Percentiles rank a stretch among this genome's conserved stretches.
phyloP scores from a whole-genome alignment of 2,329 filamentous ascomycete species.

The Pyrenophora seminiperda region DNA sequence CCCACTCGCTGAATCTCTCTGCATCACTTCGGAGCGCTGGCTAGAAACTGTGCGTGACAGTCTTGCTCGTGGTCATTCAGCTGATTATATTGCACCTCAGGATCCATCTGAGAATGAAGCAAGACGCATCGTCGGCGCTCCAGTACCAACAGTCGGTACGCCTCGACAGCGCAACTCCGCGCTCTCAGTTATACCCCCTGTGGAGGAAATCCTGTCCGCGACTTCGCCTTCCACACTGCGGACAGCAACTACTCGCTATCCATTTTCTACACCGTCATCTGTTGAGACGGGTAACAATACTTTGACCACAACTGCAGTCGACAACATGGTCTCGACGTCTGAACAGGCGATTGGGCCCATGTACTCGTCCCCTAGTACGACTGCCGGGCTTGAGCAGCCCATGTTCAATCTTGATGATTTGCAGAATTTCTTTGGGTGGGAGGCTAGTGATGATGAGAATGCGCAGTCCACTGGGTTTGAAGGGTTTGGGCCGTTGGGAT shows the following conservation, averaged over 20 bases:
- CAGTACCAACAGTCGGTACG: constrained; percentile 19
- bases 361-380: constrained; percentile 16
- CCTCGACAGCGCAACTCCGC: constrained; percentile 11
- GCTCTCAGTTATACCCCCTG: constrained; percentile 22
- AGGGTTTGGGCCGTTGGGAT: constrained; percentile 37
- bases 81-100: constrained; percentile 38
- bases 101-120: constrained; percentile 36
- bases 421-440: constrained; percentile 44
- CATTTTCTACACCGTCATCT: constrained; percentile 13
- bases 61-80: constrained; percentile 33
- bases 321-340: constrained; percentile 1
- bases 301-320: constrained; percentile 11
- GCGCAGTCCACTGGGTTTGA: constrained; percentile 38
- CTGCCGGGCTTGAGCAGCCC: constrained; percentile 28
- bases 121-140: constrained; percentile 29
- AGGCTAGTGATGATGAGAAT: constrained; percentile 31
- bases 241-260: constrained; percentile 14
- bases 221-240: constrained; percentile 18
- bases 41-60: constrained; percentile 39
- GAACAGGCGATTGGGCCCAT: constrained; percentile 18
- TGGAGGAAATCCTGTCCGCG: constrained; percentile 16
- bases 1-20: constrained; percentile 39
- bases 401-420: constrained; percentile 41
- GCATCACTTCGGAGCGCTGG: constrained; percentile 40
- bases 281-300: constrained; percentile 4